Conservation (phyloP, 129 eudicot species). For the Artemisia tridentata region DNA sequence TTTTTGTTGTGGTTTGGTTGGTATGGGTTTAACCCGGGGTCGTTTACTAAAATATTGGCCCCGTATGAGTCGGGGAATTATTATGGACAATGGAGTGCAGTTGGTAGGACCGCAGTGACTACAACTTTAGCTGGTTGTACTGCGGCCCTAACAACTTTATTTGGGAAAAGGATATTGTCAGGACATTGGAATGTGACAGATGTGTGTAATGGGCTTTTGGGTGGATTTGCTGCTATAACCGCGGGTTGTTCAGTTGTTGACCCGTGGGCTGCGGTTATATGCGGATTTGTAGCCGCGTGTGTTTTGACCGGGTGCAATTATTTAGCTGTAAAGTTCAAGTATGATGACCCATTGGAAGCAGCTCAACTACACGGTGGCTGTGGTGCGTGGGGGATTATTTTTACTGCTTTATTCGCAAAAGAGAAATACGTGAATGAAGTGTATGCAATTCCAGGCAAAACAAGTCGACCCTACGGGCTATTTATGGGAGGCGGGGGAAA, state of each 20-base stretch:
- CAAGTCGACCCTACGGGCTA: constrained; percentile 50
- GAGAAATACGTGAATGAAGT: constrained; percentile 50
- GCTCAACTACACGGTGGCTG: constrained; percentile 69
- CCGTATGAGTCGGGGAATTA: constrained; percentile 32
- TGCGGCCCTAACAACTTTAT: constrained; percentile 50
- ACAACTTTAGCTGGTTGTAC: constrained; percentile 60
- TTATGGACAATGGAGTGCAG: constrained; percentile 62
- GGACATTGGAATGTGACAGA: constrained; percentile 65
- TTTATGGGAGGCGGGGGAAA: constrained; percentile 58
- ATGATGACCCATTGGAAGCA: constrained; percentile 65
- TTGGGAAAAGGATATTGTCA: constrained; percentile 40
- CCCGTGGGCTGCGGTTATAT: constrained; percentile 63
- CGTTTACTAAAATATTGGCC: constrained; percentile 41
- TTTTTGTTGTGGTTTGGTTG: constrained; percentile 78
- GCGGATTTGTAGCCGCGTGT: constrained; percentile 61
- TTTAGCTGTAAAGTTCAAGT: constrained; percentile 43
- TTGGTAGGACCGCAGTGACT: constrained; percentile 64
- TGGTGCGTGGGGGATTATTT: constrained; percentile 68
- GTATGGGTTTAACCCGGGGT: constrained; percentile 83
- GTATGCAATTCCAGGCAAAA: constrained; percentile 32
- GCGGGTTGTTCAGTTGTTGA: constrained; percentile 65
- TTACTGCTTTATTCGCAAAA: constrained; percentile 49
- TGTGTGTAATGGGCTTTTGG: constrained; percentile 58
- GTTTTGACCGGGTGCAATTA: constrained; percentile 50
- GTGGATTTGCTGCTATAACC: constrained; percentile 61